Evolutionary conservation across 202 grass and related monocot genomes (phyloP), one percentile per base, ranked within the genome.

Genomic region (Setaria italica): DNA sequence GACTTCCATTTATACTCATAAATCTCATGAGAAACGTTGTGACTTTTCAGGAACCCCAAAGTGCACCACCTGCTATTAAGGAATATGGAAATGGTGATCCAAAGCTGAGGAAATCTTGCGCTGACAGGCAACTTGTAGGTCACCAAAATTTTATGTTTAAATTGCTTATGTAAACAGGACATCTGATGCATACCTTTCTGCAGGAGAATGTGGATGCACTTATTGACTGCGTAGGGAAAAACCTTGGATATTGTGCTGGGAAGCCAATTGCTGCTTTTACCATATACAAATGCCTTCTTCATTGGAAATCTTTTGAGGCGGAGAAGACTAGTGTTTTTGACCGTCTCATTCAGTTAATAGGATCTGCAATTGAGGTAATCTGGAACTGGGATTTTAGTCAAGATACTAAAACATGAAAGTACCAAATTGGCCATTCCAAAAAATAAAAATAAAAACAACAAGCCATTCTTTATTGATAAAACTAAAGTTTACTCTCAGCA

Each of bases 271-370:
- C 97, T 88, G 92, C 97, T 58, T 89, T 92, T 81, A 99, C 94
- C 51, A 99, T 97, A 86, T 99, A 99, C 88, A 99, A 90, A 88
- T 99, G 97, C 67, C 97, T 99, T 65, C 88, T 99, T 70, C 89
- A 99, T 77, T 99, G 97, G 97, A 99, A 97, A 88, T 99, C 97
- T 78, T 99, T 99, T 48, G 97, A 99, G 82, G 90, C 94, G 37
- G 97, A 99, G 65, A 96, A 93, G 82, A 94, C 97, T 35, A 97
- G 88, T 82, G 97, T 99, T 82, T 99, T 99, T 92, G 97, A 99
- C 62, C 92, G 92, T 77, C 97, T 99, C 84, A 97, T 99, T 86
- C 94, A 99, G 88, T 86, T 94, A 82, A 97, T 99, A 68, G 97
- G 97, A 82, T 97, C 97, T 83, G 90, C 94, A 79, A 97, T 99